Base-by-base conservation (phyloP, 2,329 filamentous ascomycete genomes). In the Phaeosphaeriaceae sp. region DNA sequence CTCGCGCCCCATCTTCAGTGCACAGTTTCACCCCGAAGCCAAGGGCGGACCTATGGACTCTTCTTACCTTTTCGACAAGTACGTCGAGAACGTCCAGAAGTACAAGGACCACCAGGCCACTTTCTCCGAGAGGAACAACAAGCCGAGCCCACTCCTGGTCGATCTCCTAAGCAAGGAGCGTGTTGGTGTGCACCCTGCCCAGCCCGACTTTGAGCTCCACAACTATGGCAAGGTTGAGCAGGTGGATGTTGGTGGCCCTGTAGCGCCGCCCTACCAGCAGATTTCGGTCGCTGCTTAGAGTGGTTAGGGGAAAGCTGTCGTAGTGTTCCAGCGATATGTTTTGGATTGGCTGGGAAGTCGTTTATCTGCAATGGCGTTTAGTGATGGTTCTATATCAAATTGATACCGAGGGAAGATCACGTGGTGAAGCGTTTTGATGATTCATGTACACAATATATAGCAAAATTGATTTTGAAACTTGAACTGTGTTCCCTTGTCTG, bases 11-110 rank as follows among this genome's bases (percentile, higher is more conserved):
- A 99, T 99, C 78, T 98, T 99, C 86, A 94, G 91, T 64, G 97
- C 93, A 22, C 95, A 99, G 81, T 99, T 99, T 88, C 95, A 99
- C 77, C 95, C 95, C 17, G 95, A 99, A 82, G 95, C 95, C 68
- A 97, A 97, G 85, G 95, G 95, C 60, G 95, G 95, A 54, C 95
- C 95, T 54, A 91, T 97, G 81, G 95, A 99, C 83, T 96, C 92
- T 64, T 89, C 92, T 1, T 98, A 96, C 81, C 86, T 99, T 59
- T 99, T 99, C 74, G 95, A 99, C 81, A 92, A 92, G 83, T 99
- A 98, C 82, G 83, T 98, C 47, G 88, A 96, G 78, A 94, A 90
- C 72, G 93, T 98, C 36, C 85, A 88, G 78, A 87, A 91, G 75
- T 97, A 94, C 87, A 98, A 96, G 89, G 86, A 89, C 71, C 89